These are phyloP conservation scores for Rhododendron simsii DNA, from an alignment of 148 eudicot species.

Conservation along the genomic window DNA sequence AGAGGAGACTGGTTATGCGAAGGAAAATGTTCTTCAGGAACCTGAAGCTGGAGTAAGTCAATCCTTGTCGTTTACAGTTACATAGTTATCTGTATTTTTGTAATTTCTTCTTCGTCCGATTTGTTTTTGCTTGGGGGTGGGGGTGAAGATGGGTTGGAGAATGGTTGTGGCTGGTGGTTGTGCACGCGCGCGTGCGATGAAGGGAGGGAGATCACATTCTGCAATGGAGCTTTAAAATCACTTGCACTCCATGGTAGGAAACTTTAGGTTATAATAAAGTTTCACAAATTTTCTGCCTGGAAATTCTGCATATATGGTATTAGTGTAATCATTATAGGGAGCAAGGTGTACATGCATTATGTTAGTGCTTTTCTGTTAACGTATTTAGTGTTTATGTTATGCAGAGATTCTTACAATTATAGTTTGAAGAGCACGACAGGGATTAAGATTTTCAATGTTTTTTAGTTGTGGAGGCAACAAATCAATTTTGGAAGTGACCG, in stretches of 20 bases:
- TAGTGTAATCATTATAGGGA: neutral
- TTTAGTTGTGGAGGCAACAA: neutral
- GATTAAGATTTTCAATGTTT: neutral
- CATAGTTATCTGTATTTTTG: neutral
- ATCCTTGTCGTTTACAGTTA: neutral
- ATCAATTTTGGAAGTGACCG: neutral
- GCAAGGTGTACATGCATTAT: neutral
- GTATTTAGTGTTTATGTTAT: conserved; percentile 1
- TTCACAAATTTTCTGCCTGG: neutral
- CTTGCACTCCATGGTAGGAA: neutral
- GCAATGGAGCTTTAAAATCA: neutral
- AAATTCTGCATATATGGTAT: neutral
- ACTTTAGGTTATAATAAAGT: neutral
- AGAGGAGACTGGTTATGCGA: conserved; percentile 80
- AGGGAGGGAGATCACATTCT: neutral
- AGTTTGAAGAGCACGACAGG: neutral
- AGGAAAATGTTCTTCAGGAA: conserved; percentile 67
- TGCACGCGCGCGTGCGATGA: neutral
- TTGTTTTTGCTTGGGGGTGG: neutral
- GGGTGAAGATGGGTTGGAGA: conserved; percentile 1
- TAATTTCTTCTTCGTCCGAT: neutral
- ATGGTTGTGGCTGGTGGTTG: neutral
- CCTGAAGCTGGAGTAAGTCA: conserved; percentile 95
- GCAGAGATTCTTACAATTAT: conserved; percentile 35
- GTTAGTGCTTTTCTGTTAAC: neutral